Conservation (phyloP, 495 filamentous ascomycete species). For the Daldinia vernicosa region DNA sequence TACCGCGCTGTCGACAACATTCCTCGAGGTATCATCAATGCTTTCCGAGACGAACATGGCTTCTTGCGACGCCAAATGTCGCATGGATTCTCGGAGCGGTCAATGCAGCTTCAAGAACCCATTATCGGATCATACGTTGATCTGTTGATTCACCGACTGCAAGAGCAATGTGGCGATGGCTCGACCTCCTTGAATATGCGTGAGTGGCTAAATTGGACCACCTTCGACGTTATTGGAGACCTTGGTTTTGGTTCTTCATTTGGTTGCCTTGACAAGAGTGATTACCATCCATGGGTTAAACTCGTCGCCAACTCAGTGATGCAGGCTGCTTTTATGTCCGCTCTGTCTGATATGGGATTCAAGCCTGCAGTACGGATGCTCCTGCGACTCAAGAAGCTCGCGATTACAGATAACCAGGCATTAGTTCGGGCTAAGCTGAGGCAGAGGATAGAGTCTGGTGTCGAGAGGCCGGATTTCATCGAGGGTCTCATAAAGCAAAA, state of each 20-base stretch:
- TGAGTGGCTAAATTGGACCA: conserved; percentile 59
- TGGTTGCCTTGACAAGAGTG: conserved; percentile 52
- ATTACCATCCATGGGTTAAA: conserved; percentile 58
- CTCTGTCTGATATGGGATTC: conserved; percentile 35
- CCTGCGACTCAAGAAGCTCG: conserved; percentile 12
- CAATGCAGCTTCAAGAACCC: conserved; percentile 49
- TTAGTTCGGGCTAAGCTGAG: conserved; percentile 45
- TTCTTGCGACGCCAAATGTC: conserved; percentile 51
- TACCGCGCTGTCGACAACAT: conserved; percentile 36
- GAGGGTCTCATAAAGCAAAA: conserved; percentile 52
- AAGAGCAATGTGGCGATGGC: conserved; percentile 39
- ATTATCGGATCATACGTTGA: conserved; percentile 49
- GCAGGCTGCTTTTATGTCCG: conserved; percentile 39
- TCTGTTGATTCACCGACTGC: conserved; percentile 50
- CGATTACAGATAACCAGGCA: conserved; percentile 39
- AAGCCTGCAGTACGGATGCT: conserved; percentile 7
- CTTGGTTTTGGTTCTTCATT: conserved; percentile 63
- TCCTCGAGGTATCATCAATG: conserved; percentile 39
- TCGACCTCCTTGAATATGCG: conserved; percentile 46
- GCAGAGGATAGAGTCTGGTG: conserved; percentile 45
- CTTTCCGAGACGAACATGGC: conserved; percentile 43
- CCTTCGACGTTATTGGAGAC: conserved; percentile 65
- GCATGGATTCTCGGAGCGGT: conserved; percentile 55
- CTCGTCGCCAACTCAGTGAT: conserved; percentile 48
- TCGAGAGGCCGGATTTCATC: conserved; percentile 51